Percentiles rank a stretch among this genome's conserved stretches.
Evolutionary conservation across 805 yeast genomes (phyloP).

Genomic region (Candida michaelii): DNA sequence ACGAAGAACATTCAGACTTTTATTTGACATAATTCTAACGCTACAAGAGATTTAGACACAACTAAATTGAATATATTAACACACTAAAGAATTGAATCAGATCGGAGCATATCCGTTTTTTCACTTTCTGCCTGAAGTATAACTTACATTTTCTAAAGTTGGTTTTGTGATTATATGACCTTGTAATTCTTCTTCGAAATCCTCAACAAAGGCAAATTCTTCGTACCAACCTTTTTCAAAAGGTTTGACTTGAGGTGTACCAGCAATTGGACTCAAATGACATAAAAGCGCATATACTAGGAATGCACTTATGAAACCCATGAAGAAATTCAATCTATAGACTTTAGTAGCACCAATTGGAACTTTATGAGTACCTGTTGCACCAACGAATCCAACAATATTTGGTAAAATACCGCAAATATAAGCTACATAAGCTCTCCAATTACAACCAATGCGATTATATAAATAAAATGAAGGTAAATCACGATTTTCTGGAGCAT

Average conservation of each 20-base stretch:
- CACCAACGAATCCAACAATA: slow-evolving; percentile 85
- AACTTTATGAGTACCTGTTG: slow-evolving; percentile 65
- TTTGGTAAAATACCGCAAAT: slow-evolving; percentile 79
- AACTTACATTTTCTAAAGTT: slow-evolving; percentile 12
- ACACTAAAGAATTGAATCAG: slow-evolving; percentile 3
- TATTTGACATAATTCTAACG: no score
- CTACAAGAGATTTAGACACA: no score
- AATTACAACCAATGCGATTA: slow-evolving; percentile 64
- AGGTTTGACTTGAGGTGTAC: slow-evolving; percentile 31
- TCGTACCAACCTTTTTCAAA: slow-evolving; percentile 63
- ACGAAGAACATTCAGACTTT: no score
- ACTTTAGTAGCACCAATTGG: slow-evolving; percentile 77
- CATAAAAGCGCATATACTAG: slow-evolving; percentile 54
- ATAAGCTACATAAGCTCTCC: slow-evolving; percentile 84
- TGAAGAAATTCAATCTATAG: slow-evolving; percentile 71
- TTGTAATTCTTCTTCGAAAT: slow-evolving; percentile 48
- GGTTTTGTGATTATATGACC: slow-evolving; percentile 27
- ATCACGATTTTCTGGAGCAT: slow-evolving; percentile 32
- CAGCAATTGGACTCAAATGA: slow-evolving; percentile 51
- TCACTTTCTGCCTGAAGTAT: slow-evolving; percentile 15
- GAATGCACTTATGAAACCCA: slow-evolving; percentile 67
- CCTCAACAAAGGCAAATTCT: slow-evolving; percentile 62
- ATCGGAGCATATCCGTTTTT: no score
- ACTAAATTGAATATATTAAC: neutral
- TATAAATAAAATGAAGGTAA: slow-evolving; percentile 53